These are phyloP conservation scores for Hypericum androsaemum DNA, from an alignment of 345 rosid species.

Conservation along the genomic window DNA sequence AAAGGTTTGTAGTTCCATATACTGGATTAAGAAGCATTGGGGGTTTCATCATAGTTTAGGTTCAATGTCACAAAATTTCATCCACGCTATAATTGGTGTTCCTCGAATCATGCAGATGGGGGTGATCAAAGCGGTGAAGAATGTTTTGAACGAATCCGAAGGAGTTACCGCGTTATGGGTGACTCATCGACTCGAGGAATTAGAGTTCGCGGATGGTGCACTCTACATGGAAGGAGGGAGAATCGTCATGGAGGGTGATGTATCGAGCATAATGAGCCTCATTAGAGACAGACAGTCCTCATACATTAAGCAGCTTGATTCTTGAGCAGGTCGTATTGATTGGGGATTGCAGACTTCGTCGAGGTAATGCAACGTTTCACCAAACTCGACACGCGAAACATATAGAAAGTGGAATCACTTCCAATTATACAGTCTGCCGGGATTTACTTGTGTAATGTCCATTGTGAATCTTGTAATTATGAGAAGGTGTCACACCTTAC, in stretches of 20 bases:
- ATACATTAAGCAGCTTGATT: conserved; percentile 39
- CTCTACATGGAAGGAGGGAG: conserved; percentile 81
- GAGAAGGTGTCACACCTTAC: no score
- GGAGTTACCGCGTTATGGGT: conserved; percentile 87
- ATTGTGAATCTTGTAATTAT: no score
- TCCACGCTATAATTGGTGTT: not conserved
- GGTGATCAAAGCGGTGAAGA: conserved; percentile 76
- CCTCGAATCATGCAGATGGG: conserved; percentile 43
- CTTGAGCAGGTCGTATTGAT: conserved; percentile 11
- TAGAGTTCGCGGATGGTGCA: conserved; percentile 79
- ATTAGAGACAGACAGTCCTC: conserved; percentile 50
- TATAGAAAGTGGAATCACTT: no score
- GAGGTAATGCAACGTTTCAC: no score
- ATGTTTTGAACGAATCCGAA: conserved; percentile 38
- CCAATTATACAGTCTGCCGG: no score
- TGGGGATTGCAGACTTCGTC: no score
- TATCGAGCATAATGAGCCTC: conserved; percentile 40
- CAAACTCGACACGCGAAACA: no score
- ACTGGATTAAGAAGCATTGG: no score
- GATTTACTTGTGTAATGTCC: no score
- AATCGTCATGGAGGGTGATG: conserved; percentile 55
- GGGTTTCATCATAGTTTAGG: no score
- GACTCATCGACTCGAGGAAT: conserved; percentile 89
- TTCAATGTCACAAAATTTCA: no score
- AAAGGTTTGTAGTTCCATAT: not conserved